Conservation (phyloP, 768 basidiomycete genomes). For the Chlorophyllum brunneum region DNA sequence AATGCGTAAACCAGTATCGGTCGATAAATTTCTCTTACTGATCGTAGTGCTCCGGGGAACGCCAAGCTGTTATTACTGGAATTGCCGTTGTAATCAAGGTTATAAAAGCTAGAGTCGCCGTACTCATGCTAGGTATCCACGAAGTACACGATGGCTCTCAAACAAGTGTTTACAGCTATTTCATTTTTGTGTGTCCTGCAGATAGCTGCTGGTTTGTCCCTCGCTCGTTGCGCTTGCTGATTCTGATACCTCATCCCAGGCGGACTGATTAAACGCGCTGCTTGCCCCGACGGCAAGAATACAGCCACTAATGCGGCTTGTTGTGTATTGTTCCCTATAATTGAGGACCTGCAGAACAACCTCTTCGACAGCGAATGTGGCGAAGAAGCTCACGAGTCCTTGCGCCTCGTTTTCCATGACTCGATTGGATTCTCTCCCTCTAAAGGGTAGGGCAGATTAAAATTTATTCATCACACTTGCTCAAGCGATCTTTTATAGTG, state of each 20-base stretch:
- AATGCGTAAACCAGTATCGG: neutral
- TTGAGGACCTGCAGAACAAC: constrained; percentile 34
- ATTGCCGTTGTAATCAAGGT: neutral
- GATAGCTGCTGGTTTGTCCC: neutral
- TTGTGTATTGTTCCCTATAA: constrained; percentile 34
- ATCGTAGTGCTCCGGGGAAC: neutral
- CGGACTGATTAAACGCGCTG: constrained; percentile 17
- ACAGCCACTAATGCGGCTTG: constrained; percentile 28
- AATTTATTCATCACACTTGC: neutral
- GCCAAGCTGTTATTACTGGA: neutral
- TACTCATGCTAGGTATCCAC: neutral
- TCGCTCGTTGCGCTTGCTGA: neutral
- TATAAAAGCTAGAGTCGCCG: neutral
- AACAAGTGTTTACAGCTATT: neutral
- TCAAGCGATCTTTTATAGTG: constrained; percentile 7
- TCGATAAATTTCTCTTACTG: neutral
- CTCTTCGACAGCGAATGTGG: constrained; percentile 28
- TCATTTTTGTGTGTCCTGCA: neutral
- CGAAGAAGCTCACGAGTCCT: constrained; percentile 20
- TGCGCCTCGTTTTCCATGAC: constrained; percentile 37
- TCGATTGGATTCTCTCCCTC: constrained; percentile 36
- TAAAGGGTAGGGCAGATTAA: constrained; percentile 5
- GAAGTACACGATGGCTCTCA: neutral
- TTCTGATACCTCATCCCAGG: neutral
- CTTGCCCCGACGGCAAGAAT: constrained; percentile 26